These are phyloP conservation scores for Yamagishiella unicocca DNA, from an alignment of 139 green algal species.

Conservation along the genomic window DNA sequence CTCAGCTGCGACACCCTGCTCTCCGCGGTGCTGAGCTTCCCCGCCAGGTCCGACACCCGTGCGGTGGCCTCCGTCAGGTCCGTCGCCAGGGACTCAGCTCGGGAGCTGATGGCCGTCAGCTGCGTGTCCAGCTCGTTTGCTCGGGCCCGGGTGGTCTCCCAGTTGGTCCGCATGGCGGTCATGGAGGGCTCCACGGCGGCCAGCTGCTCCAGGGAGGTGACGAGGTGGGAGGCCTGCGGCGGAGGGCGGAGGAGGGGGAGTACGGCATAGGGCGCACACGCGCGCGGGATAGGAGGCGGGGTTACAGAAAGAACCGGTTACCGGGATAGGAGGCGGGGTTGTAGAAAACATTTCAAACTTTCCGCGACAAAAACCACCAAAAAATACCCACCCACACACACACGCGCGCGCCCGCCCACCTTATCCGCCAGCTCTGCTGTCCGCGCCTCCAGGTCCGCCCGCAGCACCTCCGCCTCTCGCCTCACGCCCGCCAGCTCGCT, in stretches of 20 bases:
- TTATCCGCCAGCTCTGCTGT: conserved; percentile 21
- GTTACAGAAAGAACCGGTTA: too few relatives aligned
- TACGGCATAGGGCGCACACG: too few relatives aligned
- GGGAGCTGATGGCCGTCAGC: background rate
- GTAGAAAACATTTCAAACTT: too few relatives aligned
- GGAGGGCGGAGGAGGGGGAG: background rate
- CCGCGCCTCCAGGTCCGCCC: background rate
- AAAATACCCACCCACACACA: background rate
- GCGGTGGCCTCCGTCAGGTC: conserved; percentile 15
- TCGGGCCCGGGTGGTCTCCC: background rate
- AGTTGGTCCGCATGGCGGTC: background rate
- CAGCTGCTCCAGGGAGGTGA: conserved; percentile 16
- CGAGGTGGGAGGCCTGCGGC: conserved; percentile 29
- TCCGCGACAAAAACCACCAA: too few relatives aligned
- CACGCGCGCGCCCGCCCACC: conserved; percentile 1
- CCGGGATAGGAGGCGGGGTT: too few relatives aligned
- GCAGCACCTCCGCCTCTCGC: background rate
- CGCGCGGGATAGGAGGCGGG: too few relatives aligned
- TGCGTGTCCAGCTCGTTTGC: background rate
- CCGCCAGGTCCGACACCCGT: conserved; percentile 12
- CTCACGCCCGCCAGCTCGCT: background rate
- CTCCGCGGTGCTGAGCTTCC: conserved; percentile 15
- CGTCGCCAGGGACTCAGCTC: background rate
- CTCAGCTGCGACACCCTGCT: background rate
- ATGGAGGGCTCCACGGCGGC: conserved; percentile 33